A percentile compares a stretch with the other conserved stretches of the same genome.
phyloP scores from a whole-genome alignment of 1,284 basidiomycete genomes.

The Sporisorium scitamineum region DNA sequence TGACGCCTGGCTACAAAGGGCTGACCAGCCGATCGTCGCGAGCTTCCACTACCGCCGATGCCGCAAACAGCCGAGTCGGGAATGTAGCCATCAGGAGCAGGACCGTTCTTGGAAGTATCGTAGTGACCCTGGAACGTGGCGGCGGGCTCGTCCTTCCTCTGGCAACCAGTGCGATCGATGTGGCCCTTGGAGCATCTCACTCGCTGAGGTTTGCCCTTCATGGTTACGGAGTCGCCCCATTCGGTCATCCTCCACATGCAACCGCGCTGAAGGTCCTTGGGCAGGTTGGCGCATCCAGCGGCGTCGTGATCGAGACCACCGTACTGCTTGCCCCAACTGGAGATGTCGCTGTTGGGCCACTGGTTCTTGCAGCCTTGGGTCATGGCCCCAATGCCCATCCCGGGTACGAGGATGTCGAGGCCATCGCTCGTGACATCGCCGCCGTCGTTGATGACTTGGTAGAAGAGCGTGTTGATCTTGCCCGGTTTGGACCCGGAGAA shows the following conservation, averaged over 20 bases:
- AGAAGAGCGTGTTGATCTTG: conserved; percentile 41
- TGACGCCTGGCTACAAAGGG: neutral
- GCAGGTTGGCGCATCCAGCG: conserved; percentile 33
- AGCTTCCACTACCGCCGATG: conserved; percentile 19
- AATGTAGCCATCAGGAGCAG: conserved; percentile 30
- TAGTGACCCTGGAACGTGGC: conserved; percentile 4
- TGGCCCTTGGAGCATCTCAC: conserved; percentile 43
- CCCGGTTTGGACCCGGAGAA: conserved; percentile 21
- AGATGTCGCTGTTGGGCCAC: conserved; percentile 29
- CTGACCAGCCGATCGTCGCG: conserved; percentile 8
- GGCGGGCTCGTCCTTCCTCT: conserved; percentile 35
- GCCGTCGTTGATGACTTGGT: conserved; percentile 44
- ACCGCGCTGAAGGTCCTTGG: conserved; percentile 30
- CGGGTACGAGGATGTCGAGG: conserved; percentile 46
- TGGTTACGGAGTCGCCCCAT: conserved; percentile 32
- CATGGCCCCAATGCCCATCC: conserved; percentile 35
- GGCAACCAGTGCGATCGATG: conserved; percentile 43
- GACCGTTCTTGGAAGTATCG: neutral
- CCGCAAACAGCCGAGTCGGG: conserved; percentile 35
- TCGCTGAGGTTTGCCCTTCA: conserved; percentile 21
- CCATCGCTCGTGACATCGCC: conserved; percentile 23
- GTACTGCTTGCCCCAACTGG: conserved; percentile 37
- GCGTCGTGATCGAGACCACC: conserved; percentile 33
- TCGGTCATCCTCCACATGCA: conserved; percentile 42
- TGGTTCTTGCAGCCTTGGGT: conserved; percentile 32